Base-by-base conservation (phyloP, 1,139 yeast genomes). In the Saccharomyces hybrid region DNA sequence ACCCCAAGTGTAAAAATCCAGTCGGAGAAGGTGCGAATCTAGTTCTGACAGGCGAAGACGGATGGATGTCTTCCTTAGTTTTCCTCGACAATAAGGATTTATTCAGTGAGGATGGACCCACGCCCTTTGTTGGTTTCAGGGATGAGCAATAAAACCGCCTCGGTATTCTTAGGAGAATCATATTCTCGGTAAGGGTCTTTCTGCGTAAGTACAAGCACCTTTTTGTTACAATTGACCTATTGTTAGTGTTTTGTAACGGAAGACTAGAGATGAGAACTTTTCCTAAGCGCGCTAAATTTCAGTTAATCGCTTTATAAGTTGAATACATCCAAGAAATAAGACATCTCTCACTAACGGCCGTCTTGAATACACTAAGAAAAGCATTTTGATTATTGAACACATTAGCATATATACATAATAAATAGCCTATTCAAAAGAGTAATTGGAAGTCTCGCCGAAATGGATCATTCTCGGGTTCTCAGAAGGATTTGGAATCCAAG, bases 11-110 rank as follows among this genome's bases (percentile, higher is more conserved):
- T 42, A 95, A 76, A 59, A 80, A 81, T 0, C 99, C 99, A 0
- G 99, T 93, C 1, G 99, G 99, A 2, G 98, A 91, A 1, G 99
- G 99, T 0, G 99, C 99, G 72, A 93, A 93, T 61, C 99, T 74
- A 1, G 98, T 89, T 59, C 97, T 72, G 0, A 84, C 96, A 0
- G 96, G 95, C 0, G 64, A 50, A 0, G 58, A 58, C 1, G 84
- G 83, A 46, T 80, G 84, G 3, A 74, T 64, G 25, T 72, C 63
- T 42, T 55, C 58, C 3, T 50, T 47, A 2, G 63, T 62, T 53
- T 61, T 65, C 47, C 60, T 60, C 9, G 59, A 48, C 1, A 67
- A 54, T 3, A 59, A 54, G 3, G 68, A 63, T 47, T 58, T 60
- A 54, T 54, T 44, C 19, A 54, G 31, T 14, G 52, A 27, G 23